Base-by-base conservation (phyloP, 257 asterid genomes). In the Ballota nigra region DNA sequence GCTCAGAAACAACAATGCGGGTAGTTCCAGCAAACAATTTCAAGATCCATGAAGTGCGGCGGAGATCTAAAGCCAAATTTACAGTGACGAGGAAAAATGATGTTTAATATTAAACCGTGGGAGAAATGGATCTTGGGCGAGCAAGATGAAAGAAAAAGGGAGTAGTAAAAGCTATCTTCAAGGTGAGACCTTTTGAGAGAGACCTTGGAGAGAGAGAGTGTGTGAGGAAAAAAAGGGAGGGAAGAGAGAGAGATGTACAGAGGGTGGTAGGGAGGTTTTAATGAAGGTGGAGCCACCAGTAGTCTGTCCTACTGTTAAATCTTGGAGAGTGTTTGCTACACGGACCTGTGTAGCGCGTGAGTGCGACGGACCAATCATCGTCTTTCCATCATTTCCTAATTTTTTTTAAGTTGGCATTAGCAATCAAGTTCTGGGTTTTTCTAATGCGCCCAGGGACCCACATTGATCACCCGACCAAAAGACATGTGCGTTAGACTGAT, bases 211-310 rank as follows among this genome's bases (percentile, higher is more conserved):
- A 66, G 76, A 67, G 68, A 19, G 73, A 24, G 76, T 0, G 80
- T 56, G 71, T 16, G 77, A 31, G 66, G 63, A 18, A 43, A 13
- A n/a, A 34, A 40, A 59, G 63, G 33, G 71, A 65, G 70, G 40
- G 77, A 65, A 49, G 60, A 71, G 66, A 4, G 77, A 38, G 67
- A 20, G 76, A 19, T 43, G 73, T 76, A 22, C 31, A 56, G 76
- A 34, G 61, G n/a, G 69, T 75, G 83, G 78, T 71, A 31, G 76
- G 58, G 68, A 52, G 79, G 83, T 47, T 64, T 76, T 79, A 79
- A 82, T 82, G 83, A 77, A 76, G 83, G 83, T 79, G 86, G 86
- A 82, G 83, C 86, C 86, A 68, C 77, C 79, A 71, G 66, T 74
- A 73, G 61, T 28, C 67, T 74, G 71, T 66, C 74, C 57, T 74